Evolutionary conservation across 1,139 yeast species (phyloP), one percentile per base, ranked within the genome.

Genomic region (Yamadazyma atlantica): DNA sequence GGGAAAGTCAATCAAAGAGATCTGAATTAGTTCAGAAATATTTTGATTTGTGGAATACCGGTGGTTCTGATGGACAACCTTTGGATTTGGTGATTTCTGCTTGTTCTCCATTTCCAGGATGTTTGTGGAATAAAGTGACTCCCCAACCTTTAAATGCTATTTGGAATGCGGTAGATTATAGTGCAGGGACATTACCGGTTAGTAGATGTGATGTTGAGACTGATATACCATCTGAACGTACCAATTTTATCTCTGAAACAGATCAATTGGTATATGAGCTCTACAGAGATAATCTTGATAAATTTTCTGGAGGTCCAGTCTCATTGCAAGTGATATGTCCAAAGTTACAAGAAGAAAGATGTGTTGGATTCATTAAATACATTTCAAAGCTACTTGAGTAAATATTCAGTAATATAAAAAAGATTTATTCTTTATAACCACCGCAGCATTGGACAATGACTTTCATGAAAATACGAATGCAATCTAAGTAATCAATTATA

Each of bases 81-180:
- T 34, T 44, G 17, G 48, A 44, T 32, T 39, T 37, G 3, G 29
- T 44, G 1, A 43, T 44, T 17, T 44, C 46, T 22, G 45, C 46
- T 4, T 36, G 42, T 32, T 43, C 48, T 2, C 43, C 46, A 5
- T 43, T 29, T 22, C 48, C 49, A 1, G 48, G 42, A 2, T 44
- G 48, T 34, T 29, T 45, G 21, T 28, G 34, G 33, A 41, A 45
- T 18, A 45, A 39, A 14, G 36, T 45, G 8, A 37, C 38, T 15
- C 49, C 48, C 4, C 48, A 44, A 28, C 48, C 48, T 10, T 34
- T 44, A 29, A 44, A 44, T 33, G 35, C 47, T 4, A 39, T 43
- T 14, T 45, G 47, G 48, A 46, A 46, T 36, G 49, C 48, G 26
- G 34, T 46, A 22, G 50, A 46, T 29, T 46, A 46, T 22, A 38